phyloP scores from a whole-genome alignment of 2,329 filamentous ascomycete genomes.

The Elsinoe perseae region DNA sequence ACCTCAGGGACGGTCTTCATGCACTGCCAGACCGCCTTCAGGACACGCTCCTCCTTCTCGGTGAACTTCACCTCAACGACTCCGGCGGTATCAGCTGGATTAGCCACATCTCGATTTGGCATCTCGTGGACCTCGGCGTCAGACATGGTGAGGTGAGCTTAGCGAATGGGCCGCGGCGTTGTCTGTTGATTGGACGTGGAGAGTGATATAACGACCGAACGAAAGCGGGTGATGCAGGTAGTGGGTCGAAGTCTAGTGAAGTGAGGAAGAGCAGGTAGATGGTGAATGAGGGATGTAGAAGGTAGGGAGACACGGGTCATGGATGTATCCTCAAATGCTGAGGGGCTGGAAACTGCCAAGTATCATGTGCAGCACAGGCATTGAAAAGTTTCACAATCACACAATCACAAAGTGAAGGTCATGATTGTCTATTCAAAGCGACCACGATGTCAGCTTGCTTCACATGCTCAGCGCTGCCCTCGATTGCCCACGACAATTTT shows the following conservation, averaged over 20 bases:
- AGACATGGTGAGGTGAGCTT: constrained; percentile 8
- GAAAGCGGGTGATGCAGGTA: not conserved
- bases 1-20: constrained; percentile 29
- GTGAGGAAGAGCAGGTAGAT: not conserved
- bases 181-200: too few relatives aligned
- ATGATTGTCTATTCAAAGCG: not conserved
- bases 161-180: too few relatives aligned
- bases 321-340: not conserved
- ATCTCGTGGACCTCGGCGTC: constrained; percentile 5
- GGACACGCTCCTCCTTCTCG: constrained; percentile 24
- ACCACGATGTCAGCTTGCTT: too few relatives aligned
- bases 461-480: too few relatives aligned
- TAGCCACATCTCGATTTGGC: too few relatives aligned
- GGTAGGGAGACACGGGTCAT: not conserved
- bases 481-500: too few relatives aligned
- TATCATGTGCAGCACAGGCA: not conserved
- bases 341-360: not conserved
- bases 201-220: too few relatives aligned
- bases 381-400: not conserved
- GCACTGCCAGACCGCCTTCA: constrained; percentile 27
- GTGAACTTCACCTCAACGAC: constrained; percentile 21
- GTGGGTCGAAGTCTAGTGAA: too few relatives aligned
- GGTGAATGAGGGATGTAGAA: not conserved
- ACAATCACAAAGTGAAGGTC: not conserved
- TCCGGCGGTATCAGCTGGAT: not conserved